These are phyloP conservation scores for Aureobasidium pullulans DNA, from an alignment of 2,329 filamentous ascomycete species.

Conservation along the genomic window DNA sequence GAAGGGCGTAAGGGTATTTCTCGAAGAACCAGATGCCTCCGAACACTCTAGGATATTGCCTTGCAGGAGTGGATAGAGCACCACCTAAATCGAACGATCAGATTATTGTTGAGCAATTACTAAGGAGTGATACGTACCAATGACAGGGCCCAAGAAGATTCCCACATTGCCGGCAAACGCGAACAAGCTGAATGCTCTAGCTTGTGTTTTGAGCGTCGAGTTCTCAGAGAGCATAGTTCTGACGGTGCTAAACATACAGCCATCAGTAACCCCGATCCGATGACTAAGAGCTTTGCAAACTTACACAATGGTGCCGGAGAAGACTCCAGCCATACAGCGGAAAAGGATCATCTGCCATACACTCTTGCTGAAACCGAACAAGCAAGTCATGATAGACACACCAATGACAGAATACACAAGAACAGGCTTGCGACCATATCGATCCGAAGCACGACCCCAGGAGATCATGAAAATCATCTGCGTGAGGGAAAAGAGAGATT, in stretches of 20 bases:
- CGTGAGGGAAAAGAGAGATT: slow-evolving; percentile 62
- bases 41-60: slow-evolving; percentile 56
- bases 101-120: neutral
- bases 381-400: slow-evolving; percentile 50
- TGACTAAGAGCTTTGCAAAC: neutral
- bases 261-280: neutral
- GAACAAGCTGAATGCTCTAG: slow-evolving; percentile 67
- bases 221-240: slow-evolving; percentile 71
- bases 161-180: slow-evolving; percentile 69
- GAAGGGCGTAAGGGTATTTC: slow-evolving; percentile 58
- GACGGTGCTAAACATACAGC: slow-evolving; percentile 42
- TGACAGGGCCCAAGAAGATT: slow-evolving; percentile 62
- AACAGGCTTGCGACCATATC: slow-evolving; percentile 63
- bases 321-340: slow-evolving; percentile 63
- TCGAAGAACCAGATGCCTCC: slow-evolving; percentile 50
- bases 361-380: slow-evolving; percentile 61
- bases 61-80: slow-evolving; percentile 57
- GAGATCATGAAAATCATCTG: slow-evolving; percentile 72
- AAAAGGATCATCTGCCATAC: slow-evolving; percentile 71
- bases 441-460: slow-evolving; percentile 64
- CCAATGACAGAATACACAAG: slow-evolving; percentile 61
- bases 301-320: slow-evolving; percentile 61
- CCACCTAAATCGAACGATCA: slow-evolving; percentile 45
- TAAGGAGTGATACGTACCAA: slow-evolving; percentile 32
- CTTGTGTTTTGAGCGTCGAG: slow-evolving; percentile 62